These are phyloP conservation scores for Amyloporia xantha DNA, from an alignment of 768 basidiomycete genomes.

Conservation along the genomic window DNA sequence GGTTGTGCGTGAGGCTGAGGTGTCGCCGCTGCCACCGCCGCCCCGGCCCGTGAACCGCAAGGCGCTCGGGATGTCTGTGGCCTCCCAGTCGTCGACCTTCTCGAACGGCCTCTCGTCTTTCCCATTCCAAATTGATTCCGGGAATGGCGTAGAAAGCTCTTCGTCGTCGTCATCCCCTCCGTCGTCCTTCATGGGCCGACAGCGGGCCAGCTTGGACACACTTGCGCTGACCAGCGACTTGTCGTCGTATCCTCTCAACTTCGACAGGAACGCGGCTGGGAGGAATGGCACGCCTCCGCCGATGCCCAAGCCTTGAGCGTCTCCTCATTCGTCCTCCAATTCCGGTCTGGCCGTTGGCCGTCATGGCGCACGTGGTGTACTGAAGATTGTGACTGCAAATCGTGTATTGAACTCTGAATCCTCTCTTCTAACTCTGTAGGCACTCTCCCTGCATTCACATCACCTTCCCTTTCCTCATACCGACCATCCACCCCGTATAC, in stretches of 20 bases:
- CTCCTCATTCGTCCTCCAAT: background rate
- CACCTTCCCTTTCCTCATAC: constrained; percentile 1
- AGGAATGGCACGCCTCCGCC: constrained; percentile 13
- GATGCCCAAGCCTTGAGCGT: constrained; percentile 4
- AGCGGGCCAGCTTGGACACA: constrained; percentile 81
- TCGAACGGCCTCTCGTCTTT: constrained; percentile 80
- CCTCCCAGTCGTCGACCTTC: constrained; percentile 69
- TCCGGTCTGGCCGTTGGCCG: too few relatives aligned
- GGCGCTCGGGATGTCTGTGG: constrained; percentile 65
- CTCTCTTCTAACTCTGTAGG: constrained; percentile 1
- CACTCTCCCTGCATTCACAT: background rate
- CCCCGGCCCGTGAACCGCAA: constrained; percentile 52
- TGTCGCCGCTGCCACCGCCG: constrained; percentile 5
- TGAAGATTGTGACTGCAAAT: constrained; percentile 9
- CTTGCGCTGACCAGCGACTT: constrained; percentile 77
- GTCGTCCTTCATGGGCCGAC: constrained; percentile 37
- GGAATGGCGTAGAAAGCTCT: constrained; percentile 24
- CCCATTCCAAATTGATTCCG: constrained; percentile 80
- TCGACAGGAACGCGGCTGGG: constrained; percentile 35
- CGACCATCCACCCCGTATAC: constrained; percentile 8
- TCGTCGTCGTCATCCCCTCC: constrained; percentile 24
- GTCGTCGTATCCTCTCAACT: constrained; percentile 76
- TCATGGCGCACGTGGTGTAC: constrained; percentile 12
- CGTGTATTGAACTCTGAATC: constrained; percentile 8
- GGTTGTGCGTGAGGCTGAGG: constrained; percentile 5